Evolutionary conservation across 23 red algal species (phyloP).

Genomic region (Gracilaria caudata): DNA sequence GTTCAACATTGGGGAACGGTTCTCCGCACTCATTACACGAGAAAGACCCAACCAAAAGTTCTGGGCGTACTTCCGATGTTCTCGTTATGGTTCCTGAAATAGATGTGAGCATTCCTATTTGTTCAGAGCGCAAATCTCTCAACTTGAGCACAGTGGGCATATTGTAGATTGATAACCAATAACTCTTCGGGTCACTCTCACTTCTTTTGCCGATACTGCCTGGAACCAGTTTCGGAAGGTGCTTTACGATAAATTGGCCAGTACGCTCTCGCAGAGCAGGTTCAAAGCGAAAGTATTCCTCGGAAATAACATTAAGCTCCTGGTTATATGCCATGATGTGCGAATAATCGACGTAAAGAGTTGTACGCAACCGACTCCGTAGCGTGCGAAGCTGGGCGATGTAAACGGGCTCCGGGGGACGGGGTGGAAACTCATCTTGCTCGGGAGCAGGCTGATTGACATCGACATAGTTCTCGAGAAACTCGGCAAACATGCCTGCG

Average conservation of each 20-base stretch:
- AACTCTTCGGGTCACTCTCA: slow-evolving; percentile 48
- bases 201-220: slow-evolving; percentile 3
- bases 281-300: slow-evolving; percentile 95
- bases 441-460: slow-evolving; percentile 17
- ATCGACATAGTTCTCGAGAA: slow-evolving; percentile 82
- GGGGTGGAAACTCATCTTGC: slow-evolving; percentile 19
- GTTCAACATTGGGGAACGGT: slow-evolving; percentile 81
- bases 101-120: slow-evolving; percentile 79
- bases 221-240: slow-evolving; percentile 55
- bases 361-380: slow-evolving; percentile 72
- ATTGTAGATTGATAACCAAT: slow-evolving; percentile 93
- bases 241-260: slow-evolving; percentile 75
- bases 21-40: slow-evolving; percentile 84
- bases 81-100: slow-evolving; percentile 94
- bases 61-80: slow-evolving; percentile 92
- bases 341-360: slow-evolving; percentile 87
- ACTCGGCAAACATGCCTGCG: slow-evolving; percentile 79
- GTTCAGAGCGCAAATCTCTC: slow-evolving; percentile 87
- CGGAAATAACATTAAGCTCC: slow-evolving; percentile 80
- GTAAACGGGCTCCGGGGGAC: slow-evolving; percentile 71
- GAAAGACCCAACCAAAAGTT: slow-evolving; percentile 88
- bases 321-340: slow-evolving; percentile 81
- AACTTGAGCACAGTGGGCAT: slow-evolving; percentile 87
- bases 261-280: slow-evolving; percentile 71
- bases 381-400: slow-evolving; percentile 78